These are phyloP conservation scores for Saccharomycopsis fermentans DNA, from an alignment of 805 yeast genomes.

Conservation along the genomic window DNA sequence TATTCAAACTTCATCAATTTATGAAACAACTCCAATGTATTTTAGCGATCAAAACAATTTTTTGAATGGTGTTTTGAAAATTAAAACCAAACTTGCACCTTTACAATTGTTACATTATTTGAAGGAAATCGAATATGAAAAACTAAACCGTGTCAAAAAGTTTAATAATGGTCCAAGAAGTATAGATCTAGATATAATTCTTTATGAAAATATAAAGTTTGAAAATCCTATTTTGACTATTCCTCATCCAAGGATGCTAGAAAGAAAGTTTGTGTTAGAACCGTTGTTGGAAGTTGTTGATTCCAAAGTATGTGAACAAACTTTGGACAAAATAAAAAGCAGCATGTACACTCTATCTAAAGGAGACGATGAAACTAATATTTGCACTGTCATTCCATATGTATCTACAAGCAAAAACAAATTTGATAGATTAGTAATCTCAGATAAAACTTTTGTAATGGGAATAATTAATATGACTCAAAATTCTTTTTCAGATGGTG, in stretches of 20 bases:
- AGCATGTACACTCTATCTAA: neutral
- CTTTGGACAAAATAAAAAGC: neutral
- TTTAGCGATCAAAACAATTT: slow-evolving; percentile 69
- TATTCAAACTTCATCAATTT: slow-evolving; percentile 60
- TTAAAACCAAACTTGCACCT: slow-evolving; percentile 56
- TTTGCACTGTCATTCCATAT: slow-evolving; percentile 9
- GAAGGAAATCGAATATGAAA: slow-evolving; percentile 70
- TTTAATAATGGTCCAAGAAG: slow-evolving; percentile 88
- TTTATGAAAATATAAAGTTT: slow-evolving; percentile 42
- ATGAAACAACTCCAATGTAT: slow-evolving; percentile 91
- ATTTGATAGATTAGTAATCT: slow-evolving; percentile 23
- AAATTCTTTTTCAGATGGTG: slow-evolving; percentile 93
- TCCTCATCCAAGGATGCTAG: slow-evolving; percentile 85
- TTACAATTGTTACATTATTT: slow-evolving; percentile 47
- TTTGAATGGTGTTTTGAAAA: slow-evolving; percentile 69
- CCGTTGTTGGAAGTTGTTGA: slow-evolving; percentile 79
- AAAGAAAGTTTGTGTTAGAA: slow-evolving; percentile 78
- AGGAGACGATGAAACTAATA: neutral
- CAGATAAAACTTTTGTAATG: slow-evolving; percentile 58
- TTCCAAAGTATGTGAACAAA: slow-evolving; percentile 25
- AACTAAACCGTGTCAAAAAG: slow-evolving; percentile 59
- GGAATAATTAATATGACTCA: slow-evolving; percentile 86
- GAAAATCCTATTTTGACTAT: slow-evolving; percentile 42
- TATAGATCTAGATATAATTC: slow-evolving; percentile 78
- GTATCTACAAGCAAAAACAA: slow-evolving; percentile 19